These are phyloP conservation scores for Monosporascus sp. DNA, from an alignment of 2,329 filamentous ascomycete species.

Conservation along the genomic window DNA sequence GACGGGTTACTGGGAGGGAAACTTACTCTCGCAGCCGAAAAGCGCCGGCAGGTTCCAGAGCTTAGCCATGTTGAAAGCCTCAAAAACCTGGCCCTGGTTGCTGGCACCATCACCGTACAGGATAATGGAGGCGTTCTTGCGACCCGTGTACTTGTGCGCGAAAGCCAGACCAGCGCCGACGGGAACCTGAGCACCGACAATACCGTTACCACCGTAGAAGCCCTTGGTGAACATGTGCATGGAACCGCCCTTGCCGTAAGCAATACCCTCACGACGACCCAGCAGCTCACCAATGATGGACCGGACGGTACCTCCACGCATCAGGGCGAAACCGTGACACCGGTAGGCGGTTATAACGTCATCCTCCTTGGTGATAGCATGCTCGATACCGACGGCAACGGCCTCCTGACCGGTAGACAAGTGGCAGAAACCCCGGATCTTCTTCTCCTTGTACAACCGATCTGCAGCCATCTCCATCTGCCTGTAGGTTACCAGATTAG, in stretches of 20 bases:
- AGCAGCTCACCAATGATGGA: constrained; percentile 95
- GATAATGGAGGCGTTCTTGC: constrained; percentile 80
- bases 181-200: constrained; percentile 96
- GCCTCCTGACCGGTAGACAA: constrained; percentile 97
- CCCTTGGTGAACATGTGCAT: constrained; percentile 99
- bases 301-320: constrained; percentile 87
- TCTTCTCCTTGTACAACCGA: constrained; percentile 99
- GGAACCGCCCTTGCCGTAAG: constrained; percentile 97
- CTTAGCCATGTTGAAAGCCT: constrained; percentile 99
- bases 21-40: constrained; percentile 96
- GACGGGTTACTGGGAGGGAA: background rate
- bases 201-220: constrained; percentile 98
- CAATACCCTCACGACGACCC: constrained; percentile 91
- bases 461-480: constrained; percentile 99
- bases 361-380: constrained; percentile 86
- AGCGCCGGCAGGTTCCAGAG: constrained; percentile 94
- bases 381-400: constrained; percentile 93
- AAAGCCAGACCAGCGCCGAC: constrained; percentile 96
- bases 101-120: constrained; percentile 97
- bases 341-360: constrained; percentile 97
- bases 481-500: constrained; percentile 40
- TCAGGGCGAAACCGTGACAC: constrained; percentile 96
- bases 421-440: constrained; percentile 99
- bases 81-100: constrained; percentile 99
- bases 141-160: constrained; percentile 87